phyloP scores from a whole-genome alignment of 1,139 yeast genomes.

The Sugiyamaella xylanicola region DNA sequence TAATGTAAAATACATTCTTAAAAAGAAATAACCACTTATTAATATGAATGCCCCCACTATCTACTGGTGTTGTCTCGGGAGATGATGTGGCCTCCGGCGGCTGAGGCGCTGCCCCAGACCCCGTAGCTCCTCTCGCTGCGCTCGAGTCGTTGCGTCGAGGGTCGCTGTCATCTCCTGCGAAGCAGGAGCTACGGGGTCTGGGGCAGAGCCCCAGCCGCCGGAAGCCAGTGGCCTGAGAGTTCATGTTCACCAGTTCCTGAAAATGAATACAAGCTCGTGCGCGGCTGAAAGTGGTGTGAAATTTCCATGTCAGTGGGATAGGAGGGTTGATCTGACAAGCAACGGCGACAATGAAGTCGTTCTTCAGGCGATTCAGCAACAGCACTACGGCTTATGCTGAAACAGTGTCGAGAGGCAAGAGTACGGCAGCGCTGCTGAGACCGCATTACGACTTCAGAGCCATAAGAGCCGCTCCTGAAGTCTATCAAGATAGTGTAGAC shows the following conservation, averaged over 20 bases:
- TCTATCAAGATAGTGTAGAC: conserved; percentile 50
- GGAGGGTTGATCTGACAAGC: too few relatives aligned
- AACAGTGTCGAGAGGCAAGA: conserved; percentile 12
- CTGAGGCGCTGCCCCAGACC: too few relatives aligned
- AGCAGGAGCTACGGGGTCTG: too few relatives aligned
- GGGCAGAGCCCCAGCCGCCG: too few relatives aligned
- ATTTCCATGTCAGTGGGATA: too few relatives aligned
- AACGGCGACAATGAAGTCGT: conserved; percentile 12
- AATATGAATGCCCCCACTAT: not conserved
- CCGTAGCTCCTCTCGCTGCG: too few relatives aligned
- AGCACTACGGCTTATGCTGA: not conserved
- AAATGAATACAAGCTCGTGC: too few relatives aligned
- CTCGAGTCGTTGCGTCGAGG: too few relatives aligned
- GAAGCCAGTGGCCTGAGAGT: too few relatives aligned
- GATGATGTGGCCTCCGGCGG: too few relatives aligned
- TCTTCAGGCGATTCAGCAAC: conserved; percentile 6
- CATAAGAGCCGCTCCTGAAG: conserved; percentile 47
- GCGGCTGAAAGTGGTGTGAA: not conserved
- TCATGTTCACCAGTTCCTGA: too few relatives aligned
- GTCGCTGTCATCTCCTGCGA: too few relatives aligned
- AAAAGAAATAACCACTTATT: conserved; percentile 7
- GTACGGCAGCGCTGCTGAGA: conserved; percentile 29
- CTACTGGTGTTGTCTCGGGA: conserved; percentile 4
- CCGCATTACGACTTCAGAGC: conserved; percentile 56
- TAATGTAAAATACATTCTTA: conserved; percentile 18